Evolutionary conservation across 2,329 filamentous ascomycete species (phyloP).

Genomic region (Ceratocystis eucalypticola): DNA sequence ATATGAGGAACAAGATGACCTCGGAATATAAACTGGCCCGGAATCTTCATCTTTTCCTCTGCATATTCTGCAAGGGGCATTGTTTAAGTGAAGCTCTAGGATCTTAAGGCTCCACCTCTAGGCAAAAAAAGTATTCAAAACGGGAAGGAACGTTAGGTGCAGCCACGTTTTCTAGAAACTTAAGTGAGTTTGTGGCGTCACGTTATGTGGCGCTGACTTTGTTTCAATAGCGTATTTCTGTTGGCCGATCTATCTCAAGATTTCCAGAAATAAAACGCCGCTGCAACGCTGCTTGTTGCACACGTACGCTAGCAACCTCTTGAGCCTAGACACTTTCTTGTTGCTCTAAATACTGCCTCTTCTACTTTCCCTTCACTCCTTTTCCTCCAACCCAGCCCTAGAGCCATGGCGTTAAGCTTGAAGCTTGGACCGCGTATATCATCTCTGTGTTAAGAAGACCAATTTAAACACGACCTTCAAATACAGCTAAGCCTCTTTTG

Average conservation of each 20-base stretch:
- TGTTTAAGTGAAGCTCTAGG: not conserved
- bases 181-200: not conserved
- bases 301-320: not conserved
- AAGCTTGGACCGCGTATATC: constrained; percentile 2
- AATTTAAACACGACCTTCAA: not conserved
- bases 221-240: not conserved
- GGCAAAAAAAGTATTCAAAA: not conserved
- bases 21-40: not conserved
- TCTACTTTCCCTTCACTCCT: not conserved
- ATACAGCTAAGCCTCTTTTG: not conserved
- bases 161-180: constrained; percentile 9
- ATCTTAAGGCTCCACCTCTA: not conserved
- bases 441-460: not conserved
- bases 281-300: constrained; percentile 13
- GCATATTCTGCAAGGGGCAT: not conserved
- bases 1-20: not conserved
- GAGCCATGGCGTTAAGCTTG: not conserved
- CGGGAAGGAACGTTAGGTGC: not conserved
- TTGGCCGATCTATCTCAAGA: constrained; percentile 1
- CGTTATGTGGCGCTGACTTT: not conserved
- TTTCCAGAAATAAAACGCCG: constrained; percentile 4
- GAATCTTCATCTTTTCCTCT: not conserved
- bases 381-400: not conserved
- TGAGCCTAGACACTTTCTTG: not conserved
- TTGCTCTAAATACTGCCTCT: not conserved